A percentile compares a stretch with the other conserved stretches of the same genome.
Conservation (phyloP, 208 protist species). For the Spironucleus salmonicida region DNA sequence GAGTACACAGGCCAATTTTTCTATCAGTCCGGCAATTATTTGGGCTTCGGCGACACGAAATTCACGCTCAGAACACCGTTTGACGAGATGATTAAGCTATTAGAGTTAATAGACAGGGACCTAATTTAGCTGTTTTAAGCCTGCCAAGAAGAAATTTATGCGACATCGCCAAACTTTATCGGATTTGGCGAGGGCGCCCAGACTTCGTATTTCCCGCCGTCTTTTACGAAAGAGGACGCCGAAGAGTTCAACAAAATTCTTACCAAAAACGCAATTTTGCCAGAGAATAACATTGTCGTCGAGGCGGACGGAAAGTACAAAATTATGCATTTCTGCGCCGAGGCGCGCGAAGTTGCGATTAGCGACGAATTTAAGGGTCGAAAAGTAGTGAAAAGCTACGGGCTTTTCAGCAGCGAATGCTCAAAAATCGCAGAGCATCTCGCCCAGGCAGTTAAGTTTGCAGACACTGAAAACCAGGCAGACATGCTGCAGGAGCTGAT, state of each 20-base stretch:
- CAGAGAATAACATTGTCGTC: background rate
- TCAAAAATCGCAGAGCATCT: background rate
- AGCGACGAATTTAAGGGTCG: background rate
- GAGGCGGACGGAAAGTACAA: background rate
- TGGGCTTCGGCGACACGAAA: conserved; percentile 15
- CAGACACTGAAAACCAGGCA: background rate
- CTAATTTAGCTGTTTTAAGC: background rate
- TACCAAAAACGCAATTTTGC: background rate
- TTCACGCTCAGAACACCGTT: background rate
- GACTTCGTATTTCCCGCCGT: background rate
- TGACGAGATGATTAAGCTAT: background rate
- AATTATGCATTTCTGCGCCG: background rate
- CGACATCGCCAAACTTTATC: too few relatives aligned
- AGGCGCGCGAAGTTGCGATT: background rate
- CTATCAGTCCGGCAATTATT: background rate
- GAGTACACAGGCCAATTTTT: conserved; percentile 7
- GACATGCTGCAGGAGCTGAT: conserved; percentile 13
- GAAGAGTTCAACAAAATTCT: conserved; percentile 4
- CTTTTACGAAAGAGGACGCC: background rate
- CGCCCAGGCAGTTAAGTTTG: background rate
- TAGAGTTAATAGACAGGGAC: background rate
- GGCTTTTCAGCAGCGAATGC: background rate
- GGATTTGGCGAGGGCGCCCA: background rate
- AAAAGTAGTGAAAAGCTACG: background rate
- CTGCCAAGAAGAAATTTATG: background rate